phyloP scores from a whole-genome alignment of 2,329 filamentous ascomycete genomes.

The Calonectria pteridis region DNA sequence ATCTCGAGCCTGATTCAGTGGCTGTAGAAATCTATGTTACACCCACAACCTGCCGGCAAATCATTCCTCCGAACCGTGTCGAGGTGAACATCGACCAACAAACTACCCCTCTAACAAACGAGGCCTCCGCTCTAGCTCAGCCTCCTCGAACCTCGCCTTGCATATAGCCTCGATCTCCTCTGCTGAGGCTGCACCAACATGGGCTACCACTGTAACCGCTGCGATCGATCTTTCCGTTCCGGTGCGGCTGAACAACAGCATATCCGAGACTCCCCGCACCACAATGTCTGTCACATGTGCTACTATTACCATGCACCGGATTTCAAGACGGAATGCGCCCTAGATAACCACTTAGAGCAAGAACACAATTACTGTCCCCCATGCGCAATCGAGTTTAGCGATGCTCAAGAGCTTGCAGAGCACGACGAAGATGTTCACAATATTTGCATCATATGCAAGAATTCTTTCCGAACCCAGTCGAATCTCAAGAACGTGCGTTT shows the following conservation, averaged over 20 bases:
- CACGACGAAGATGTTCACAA: not conserved
- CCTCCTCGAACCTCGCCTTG: not conserved
- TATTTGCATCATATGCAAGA: not conserved
- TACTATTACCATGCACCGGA: not conserved
- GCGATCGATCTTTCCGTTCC: not conserved
- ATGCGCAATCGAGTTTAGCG: not conserved
- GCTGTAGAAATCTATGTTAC: not conserved
- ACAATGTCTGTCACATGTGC: not conserved
- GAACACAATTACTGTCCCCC: constrained; percentile 35
- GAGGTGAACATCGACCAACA: not conserved
- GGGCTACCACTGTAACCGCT: not conserved
- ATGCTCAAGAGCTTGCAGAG: not conserved
- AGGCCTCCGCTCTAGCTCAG: not conserved
- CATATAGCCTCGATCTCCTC: not conserved
- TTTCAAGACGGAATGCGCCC: not conserved
- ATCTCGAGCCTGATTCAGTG: not conserved
- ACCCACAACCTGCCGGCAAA: not conserved
- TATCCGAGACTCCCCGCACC: not conserved
- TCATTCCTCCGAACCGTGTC: not conserved
- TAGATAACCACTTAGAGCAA: not conserved
- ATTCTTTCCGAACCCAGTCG: not conserved
- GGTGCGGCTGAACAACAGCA: not conserved
- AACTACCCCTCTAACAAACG: not conserved
- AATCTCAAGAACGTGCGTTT: constrained; percentile 31
- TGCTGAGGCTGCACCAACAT: not conserved